phyloP scores from a whole-genome alignment of 1,284 basidiomycete species.

The Paramarasmius palmivorus region DNA sequence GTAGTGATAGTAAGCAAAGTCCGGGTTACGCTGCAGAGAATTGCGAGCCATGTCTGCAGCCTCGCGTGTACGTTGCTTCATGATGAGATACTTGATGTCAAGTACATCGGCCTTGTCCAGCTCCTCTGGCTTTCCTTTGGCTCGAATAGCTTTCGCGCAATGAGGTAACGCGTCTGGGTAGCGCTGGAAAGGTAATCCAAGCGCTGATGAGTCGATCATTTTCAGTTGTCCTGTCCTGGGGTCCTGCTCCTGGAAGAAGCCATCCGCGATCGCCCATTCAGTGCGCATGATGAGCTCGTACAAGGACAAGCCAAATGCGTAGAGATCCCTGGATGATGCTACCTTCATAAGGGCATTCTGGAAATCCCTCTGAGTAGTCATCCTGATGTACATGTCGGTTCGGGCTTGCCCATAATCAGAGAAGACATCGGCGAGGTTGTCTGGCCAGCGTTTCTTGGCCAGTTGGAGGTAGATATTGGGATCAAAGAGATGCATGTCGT shows the following conservation, averaged over 20 bases:
- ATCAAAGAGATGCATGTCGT: constrained; percentile 44
- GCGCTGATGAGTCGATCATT: constrained; percentile 25
- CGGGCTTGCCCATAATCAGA: constrained; percentile 52
- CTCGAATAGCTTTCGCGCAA: constrained; percentile 53
- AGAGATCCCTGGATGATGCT: constrained; percentile 47
- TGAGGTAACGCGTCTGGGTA: constrained; percentile 57
- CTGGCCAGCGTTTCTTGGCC: constrained; percentile 41
- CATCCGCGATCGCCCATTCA: constrained; percentile 60
- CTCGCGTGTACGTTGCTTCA: constrained; percentile 42
- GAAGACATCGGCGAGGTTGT: constrained; percentile 45
- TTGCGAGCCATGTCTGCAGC: constrained; percentile 44
- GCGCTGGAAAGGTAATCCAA: constrained; percentile 57
- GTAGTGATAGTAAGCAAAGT: constrained; percentile 59
- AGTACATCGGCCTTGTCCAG: constrained; percentile 56
- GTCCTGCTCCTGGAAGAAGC: constrained; percentile 48
- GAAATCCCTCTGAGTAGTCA: constrained; percentile 41
- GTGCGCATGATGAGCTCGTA: constrained; percentile 51
- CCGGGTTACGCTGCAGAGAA: constrained; percentile 50
- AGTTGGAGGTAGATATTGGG: constrained; percentile 41
- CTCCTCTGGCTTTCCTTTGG: constrained; percentile 35
- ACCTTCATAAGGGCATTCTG: constrained; percentile 52
- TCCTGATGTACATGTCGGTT: constrained; percentile 24
- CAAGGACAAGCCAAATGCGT: constrained; percentile 48
- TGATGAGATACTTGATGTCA: constrained; percentile 57
- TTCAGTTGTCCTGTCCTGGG: constrained; percentile 40